Conservation (phyloP, 306 rosid species). For the Malus asiatica region DNA sequence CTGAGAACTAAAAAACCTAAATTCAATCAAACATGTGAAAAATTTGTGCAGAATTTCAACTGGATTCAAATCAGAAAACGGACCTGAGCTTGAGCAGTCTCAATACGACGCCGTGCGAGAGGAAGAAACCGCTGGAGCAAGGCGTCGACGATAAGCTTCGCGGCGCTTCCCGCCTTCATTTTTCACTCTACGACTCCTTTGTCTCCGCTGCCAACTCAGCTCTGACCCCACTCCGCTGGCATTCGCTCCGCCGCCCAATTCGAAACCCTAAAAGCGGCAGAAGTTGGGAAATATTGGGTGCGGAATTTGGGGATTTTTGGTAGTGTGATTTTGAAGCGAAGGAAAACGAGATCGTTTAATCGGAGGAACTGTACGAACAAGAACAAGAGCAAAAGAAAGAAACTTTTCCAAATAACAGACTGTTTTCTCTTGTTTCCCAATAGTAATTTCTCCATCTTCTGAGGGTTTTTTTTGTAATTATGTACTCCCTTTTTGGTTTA, state of each 20-base stretch:
- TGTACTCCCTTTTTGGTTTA: background rate
- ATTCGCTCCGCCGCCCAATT: constrained; percentile 5
- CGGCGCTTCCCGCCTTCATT: constrained; percentile 97
- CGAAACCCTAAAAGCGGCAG: constrained; percentile 11
- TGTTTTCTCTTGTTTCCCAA: background rate
- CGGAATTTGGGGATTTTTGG: background rate
- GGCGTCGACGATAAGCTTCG: constrained; percentile 95
- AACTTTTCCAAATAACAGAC: background rate
- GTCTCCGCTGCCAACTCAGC: background rate
- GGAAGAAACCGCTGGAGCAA: constrained; percentile 98
- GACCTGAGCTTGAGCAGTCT: constrained; percentile 99
- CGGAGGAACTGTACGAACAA: background rate
- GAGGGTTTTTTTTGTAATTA: background rate
- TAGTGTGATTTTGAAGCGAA: background rate
- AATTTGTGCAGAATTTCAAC: background rate
- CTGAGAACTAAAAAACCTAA: background rate
- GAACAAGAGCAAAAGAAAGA: background rate
- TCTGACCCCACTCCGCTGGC: constrained; percentile 6
- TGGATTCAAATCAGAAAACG: background rate
- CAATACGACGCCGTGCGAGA: constrained; percentile 95
- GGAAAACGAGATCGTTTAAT: background rate
- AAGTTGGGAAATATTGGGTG: background rate
- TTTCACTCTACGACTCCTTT: background rate
- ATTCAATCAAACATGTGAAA: background rate
- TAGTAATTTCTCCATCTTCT: background rate